Percentiles rank a stretch among this genome's conserved stretches.
Conservation (phyloP, 257 asterid genomes). For the Perilla frutescens region DNA sequence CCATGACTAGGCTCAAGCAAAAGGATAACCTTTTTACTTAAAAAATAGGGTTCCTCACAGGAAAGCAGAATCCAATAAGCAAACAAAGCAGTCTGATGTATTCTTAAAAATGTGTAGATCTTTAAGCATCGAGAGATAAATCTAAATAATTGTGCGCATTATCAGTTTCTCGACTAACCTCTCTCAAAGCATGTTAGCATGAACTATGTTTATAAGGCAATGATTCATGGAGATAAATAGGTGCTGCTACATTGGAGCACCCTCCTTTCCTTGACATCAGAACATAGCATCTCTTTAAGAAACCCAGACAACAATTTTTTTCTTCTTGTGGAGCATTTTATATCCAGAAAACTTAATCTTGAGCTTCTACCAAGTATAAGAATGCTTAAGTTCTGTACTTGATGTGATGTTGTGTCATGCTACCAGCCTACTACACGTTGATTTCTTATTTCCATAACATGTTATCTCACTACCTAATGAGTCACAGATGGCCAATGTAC, state of each 20-base stretch:
- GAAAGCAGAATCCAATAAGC: conserved; percentile 4
- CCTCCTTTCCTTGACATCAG: background rate
- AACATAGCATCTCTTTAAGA: conserved; percentile 5
- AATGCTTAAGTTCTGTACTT: background rate
- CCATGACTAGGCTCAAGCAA: background rate
- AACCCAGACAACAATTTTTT: background rate
- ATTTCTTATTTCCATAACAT: conserved; percentile 13
- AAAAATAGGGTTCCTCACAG: background rate
- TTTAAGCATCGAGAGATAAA: background rate
- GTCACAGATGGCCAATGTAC: conserved; percentile 42
- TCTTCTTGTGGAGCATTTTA: background rate
- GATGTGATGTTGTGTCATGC: background rate
- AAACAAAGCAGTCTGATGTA: background rate
- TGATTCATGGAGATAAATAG: conserved; percentile 7
- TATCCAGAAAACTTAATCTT: background rate
- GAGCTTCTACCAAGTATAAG: background rate
- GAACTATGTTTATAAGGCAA: background rate
- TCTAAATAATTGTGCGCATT: background rate
- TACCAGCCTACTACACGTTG: background rate
- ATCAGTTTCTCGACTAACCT: conserved; percentile 7
- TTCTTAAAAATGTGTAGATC: background rate
- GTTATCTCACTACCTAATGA: conserved; percentile 18
- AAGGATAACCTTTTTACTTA: background rate
- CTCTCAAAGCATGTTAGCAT: background rate
- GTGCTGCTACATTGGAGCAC: conserved; percentile 8